These are phyloP conservation scores for Exserohilum rostratum DNA, from an alignment of 2,329 filamentous ascomycete species.

Conservation along the genomic window DNA sequence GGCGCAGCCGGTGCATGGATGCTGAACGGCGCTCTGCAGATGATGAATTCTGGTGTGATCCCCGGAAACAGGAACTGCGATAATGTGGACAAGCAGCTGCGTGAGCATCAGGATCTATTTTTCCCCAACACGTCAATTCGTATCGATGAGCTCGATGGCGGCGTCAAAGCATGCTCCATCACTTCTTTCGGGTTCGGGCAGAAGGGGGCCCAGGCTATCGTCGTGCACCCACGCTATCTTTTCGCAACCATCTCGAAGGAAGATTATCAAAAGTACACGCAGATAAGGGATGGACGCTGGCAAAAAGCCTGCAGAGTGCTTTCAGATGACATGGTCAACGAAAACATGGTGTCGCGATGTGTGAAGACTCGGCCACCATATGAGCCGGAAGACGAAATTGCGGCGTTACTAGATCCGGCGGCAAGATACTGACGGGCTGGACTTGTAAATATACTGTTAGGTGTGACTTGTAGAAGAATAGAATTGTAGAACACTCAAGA, in stretches of 20 bases:
- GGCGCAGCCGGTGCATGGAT: slow-evolving; percentile 99
- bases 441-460: too few species aligned
- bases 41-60: slow-evolving; percentile 90
- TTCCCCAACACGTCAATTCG: slow-evolving; percentile 95
- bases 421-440: too few species aligned
- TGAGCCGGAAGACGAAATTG: too few species aligned
- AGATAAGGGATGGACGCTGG: too few species aligned
- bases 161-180: slow-evolving; percentile 97
- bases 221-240: slow-evolving; percentile 94
- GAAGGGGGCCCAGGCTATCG: slow-evolving; percentile 96
- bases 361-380: too few species aligned
- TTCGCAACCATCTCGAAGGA: slow-evolving; percentile 61
- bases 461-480: too few species aligned
- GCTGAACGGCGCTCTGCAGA: slow-evolving; percentile 97
- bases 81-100: slow-evolving; percentile 95
- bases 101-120: slow-evolving; percentile 96
- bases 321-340: too few species aligned
- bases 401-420: too few species aligned
- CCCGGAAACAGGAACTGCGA: slow-evolving; percentile 98
- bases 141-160: slow-evolving; percentile 77
- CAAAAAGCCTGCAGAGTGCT: too few species aligned
- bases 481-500: too few species aligned
- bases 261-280: too few species aligned
- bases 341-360: too few species aligned
- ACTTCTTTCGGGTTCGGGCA: slow-evolving; percentile 99